phyloP scores from a whole-genome alignment of 768 basidiomycete genomes.

The Lepiota brunneoincarnata region DNA sequence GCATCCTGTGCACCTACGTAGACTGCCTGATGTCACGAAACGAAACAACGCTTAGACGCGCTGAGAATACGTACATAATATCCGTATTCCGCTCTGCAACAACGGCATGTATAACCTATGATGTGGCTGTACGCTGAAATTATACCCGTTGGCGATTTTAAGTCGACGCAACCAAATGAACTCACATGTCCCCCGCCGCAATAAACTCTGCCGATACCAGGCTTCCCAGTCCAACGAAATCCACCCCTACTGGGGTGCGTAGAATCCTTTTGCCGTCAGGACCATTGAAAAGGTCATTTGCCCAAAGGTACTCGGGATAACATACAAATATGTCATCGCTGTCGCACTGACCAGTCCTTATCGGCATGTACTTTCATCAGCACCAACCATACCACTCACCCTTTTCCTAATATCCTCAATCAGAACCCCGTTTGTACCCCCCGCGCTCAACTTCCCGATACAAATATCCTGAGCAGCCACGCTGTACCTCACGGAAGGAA shows the following conservation, averaged over 20 bases:
- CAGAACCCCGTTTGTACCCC: conserved; percentile 16
- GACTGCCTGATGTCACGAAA: conserved; percentile 15
- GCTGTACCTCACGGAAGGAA: conserved; percentile 9
- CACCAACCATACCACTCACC: background rate
- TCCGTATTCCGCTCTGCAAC: conserved; percentile 24
- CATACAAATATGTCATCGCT: conserved; percentile 14
- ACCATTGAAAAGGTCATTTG: conserved; percentile 16
- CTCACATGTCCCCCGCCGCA: conserved; percentile 20
- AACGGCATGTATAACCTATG: conserved; percentile 23
- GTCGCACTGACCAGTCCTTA: background rate
- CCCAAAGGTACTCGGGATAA: conserved; percentile 21
- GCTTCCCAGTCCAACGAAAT: conserved; percentile 13
- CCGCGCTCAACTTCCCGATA: background rate
- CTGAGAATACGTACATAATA: conserved; percentile 21
- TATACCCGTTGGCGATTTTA: background rate
- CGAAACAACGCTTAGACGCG: background rate
- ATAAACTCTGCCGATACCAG: conserved; percentile 15
- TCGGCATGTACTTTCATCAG: background rate
- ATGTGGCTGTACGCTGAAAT: conserved; percentile 17
- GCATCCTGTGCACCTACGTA: conserved; percentile 27
- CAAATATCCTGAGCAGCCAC: conserved; percentile 13
- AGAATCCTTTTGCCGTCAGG: conserved; percentile 14
- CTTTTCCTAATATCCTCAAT: conserved; percentile 18
- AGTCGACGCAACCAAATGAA: background rate
- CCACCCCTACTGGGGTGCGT: conserved; percentile 17